Base-by-base conservation (phyloP, 345 rosid genomes). In the Pistacia integerrima region DNA sequence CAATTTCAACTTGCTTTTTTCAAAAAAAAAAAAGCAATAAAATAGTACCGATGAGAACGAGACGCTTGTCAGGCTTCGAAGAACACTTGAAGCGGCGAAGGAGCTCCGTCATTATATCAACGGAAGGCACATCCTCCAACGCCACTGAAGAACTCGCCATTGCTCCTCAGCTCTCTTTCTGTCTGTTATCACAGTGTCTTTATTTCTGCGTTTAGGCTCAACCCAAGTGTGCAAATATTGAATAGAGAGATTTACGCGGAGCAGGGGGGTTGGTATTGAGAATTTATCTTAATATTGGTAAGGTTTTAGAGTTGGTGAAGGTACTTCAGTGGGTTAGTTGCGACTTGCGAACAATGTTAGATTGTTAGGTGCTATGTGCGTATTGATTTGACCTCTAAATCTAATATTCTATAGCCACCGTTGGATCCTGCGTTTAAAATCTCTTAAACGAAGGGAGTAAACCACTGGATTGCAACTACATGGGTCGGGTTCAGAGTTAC, bases 71-170 rank as follows among this genome's bases (percentile, higher is more conserved):
- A 11, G 97, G 97, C 75, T 89, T 91, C 70, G 90, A 72, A 11
- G 97, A 82, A 85, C 98, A 94, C 81, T 87, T 89, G 79, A 94
- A 30, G 30, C 97, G 94, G 49, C 93, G 97, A 79, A 94, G 94
- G 74, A 94, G 89, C 85, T 94, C 97, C 61, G 87, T 85, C 97
- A 92, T 89, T 74, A 94, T 91, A 90, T 92, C 87, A 73, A 87
- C 83, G 2, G 94, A 88, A 28, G 93, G 90, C 56, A 92, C 83
- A 84, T 94, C 90, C 72, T 94, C 97, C 85, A 94, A 80, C 36
- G 72, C 78, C 48, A 79, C 63, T 1, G 82, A 57, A 52, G 81
- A 65, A 67, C 74, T 84, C 65, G 73, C 87, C 80, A 88, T 85
- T 60, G 65, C 72, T 41, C 46, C 46, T 41, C 46, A 41, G 8